phyloP scores from a whole-genome alignment of 805 yeast genomes.

The Wickerhamiella allomyrinae region DNA sequence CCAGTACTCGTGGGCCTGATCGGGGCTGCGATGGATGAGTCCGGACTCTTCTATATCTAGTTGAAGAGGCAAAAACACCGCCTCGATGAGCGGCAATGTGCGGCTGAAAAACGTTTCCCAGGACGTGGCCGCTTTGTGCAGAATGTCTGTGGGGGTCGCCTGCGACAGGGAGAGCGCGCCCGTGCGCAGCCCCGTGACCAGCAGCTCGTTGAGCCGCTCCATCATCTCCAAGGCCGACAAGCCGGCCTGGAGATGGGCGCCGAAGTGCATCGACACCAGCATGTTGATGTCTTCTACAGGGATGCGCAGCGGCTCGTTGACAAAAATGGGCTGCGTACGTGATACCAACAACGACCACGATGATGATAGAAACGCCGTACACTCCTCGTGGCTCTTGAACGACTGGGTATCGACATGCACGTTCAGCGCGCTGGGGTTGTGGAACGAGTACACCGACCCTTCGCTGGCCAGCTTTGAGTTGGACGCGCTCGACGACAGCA shows the following conservation, averaged over 20 bases:
- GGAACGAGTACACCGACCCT: constrained; percentile 30
- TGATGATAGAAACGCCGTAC: constrained; percentile 29
- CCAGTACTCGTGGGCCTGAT: constrained; percentile 28
- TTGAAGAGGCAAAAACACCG: constrained; percentile 47
- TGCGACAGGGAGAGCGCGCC: constrained; percentile 15
- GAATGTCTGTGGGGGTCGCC: constrained; percentile 12
- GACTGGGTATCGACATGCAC: constrained; percentile 12
- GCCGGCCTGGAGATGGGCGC: constrained; percentile 27
- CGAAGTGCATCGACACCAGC: constrained; percentile 30
- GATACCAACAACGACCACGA: constrained; percentile 36
- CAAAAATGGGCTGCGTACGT: constrained; percentile 34
- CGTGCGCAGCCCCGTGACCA: constrained; percentile 29
- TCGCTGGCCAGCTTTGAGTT: constrained; percentile 30
- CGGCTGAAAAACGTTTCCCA: constrained; percentile 48
- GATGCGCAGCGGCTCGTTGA: constrained; percentile 33
- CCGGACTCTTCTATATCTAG: constrained; percentile 34
- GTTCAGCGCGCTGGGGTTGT: constrained; percentile 20
- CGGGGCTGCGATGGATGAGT: constrained; percentile 23
- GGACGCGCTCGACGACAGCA: constrained; percentile 30
- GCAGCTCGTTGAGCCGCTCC: constrained; percentile 33
- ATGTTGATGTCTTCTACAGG: constrained; percentile 47
- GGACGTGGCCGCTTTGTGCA: constrained; percentile 25
- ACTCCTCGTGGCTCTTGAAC: constrained; percentile 23
- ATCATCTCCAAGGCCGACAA: constrained; percentile 28
- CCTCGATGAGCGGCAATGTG: constrained; percentile 43